A percentile compares a stretch with the other conserved stretches of the same genome.
Evolutionary conservation across 164 flowering plant species (phyloP).

Genomic region (Protea cynaroides): DNA sequence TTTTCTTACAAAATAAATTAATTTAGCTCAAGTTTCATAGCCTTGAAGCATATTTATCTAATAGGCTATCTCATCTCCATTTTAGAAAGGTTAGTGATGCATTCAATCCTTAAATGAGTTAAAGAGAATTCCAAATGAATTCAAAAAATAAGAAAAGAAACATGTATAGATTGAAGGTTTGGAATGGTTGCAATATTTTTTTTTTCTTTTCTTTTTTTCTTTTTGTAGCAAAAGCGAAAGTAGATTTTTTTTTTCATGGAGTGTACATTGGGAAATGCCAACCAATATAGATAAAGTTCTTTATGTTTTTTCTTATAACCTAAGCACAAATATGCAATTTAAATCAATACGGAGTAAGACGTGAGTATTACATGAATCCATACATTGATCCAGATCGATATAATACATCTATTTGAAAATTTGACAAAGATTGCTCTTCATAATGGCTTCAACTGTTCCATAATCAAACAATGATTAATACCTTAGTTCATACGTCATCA

Average conservation of each 20-base stretch:
- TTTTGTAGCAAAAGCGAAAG: neutral
- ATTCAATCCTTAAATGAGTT: neutral
- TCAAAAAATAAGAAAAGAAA: too few relatives aligned
- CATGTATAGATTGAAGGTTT: too few relatives aligned
- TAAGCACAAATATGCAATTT: neutral
- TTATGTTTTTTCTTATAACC: too few relatives aligned
- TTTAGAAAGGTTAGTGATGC: neutral
- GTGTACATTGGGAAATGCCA: neutral
- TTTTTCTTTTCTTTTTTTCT: too few relatives aligned
- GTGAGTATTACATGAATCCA: constrained; percentile 69
- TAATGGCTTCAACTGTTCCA: too few relatives aligned
- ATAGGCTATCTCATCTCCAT: neutral
- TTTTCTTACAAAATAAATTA: neutral
- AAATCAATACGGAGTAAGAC: constrained; percentile 1
- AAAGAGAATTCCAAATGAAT: neutral
- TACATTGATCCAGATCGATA: too few relatives aligned
- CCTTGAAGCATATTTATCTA: neutral
- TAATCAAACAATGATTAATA: too few relatives aligned
- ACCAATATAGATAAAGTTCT: neutral
- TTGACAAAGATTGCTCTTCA: too few relatives aligned
- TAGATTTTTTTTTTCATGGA: neutral
- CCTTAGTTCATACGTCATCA: too few relatives aligned
- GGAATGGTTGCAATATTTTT: too few relatives aligned
- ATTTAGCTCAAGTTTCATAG: neutral
- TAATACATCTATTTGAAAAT: too few relatives aligned